These are phyloP conservation scores for Trichoderma asperelloides DNA, from an alignment of 495 filamentous ascomycete species.

Conservation along the genomic window DNA sequence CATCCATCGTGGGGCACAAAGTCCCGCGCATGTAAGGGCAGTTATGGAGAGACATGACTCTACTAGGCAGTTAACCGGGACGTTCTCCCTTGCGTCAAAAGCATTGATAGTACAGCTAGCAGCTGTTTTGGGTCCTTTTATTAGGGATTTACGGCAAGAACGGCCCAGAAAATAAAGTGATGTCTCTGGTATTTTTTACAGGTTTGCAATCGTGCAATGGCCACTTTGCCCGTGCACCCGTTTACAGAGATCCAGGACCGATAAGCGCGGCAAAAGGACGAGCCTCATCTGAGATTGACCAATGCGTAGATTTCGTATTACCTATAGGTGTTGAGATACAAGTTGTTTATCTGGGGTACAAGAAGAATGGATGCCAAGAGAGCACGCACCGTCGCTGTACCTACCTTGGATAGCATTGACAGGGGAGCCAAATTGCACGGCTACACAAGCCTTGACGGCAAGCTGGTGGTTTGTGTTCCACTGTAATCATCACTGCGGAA, in stretches of 20 bases:
- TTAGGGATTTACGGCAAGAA: no score
- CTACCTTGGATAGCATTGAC: neutral
- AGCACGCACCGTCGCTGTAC: neutral
- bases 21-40: neutral
- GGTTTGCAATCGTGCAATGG: neutral
- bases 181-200: no score
- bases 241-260: neutral
- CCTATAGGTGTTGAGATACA: no score
- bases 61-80: no score
- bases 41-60: neutral
- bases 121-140: no score
- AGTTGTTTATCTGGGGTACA: no score
- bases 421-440: neutral
- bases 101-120: no score
- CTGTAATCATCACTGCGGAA: neutral
- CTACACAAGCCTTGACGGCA: neutral
- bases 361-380: neutral
- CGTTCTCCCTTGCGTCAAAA: no score
- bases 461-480: neutral
- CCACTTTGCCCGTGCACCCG: neutral
- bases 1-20: neutral
- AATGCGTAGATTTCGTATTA: neutral
- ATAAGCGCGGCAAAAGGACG: neutral
- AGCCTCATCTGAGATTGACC: neutral
- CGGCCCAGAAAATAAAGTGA: no score